phyloP scores from a whole-genome alignment of 2,329 filamentous ascomycete genomes.

The Leptodontidium sp. region DNA sequence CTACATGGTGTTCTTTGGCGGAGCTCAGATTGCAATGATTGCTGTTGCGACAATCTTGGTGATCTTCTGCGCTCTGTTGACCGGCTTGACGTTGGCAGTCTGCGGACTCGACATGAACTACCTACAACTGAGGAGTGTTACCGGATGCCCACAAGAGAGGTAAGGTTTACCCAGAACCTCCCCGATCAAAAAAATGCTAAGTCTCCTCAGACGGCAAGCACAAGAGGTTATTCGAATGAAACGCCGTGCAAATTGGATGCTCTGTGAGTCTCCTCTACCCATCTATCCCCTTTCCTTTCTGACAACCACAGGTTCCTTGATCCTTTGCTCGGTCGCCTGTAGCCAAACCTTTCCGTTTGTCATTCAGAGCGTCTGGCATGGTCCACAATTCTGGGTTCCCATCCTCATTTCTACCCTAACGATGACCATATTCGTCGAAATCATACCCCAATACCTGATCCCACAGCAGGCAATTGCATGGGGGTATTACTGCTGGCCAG shows the following conservation, averaged over 20 bases:
- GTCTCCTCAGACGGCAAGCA: slow-evolving; percentile 35
- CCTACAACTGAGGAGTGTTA: slow-evolving; percentile 37
- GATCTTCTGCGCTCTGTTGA: slow-evolving; percentile 35
- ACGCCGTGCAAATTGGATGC: slow-evolving; percentile 40
- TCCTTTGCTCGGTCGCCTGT: slow-evolving; percentile 40
- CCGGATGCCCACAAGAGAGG: slow-evolving; percentile 37
- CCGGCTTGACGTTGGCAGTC: slow-evolving; percentile 41
- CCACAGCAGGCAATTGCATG: slow-evolving; percentile 38
- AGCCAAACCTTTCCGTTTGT: slow-evolving; percentile 41
- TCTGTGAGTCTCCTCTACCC: slow-evolving; percentile 35
- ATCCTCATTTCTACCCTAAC: slow-evolving; percentile 40
- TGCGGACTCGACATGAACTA: slow-evolving; percentile 41
- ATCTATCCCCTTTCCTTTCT: neutral
- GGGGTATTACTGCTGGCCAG: slow-evolving; percentile 41
- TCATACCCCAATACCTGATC: slow-evolving; percentile 43
- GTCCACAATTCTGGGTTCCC: slow-evolving; percentile 33
- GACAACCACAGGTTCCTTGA: slow-evolving; percentile 38
- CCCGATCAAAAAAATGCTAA: slow-evolving; percentile 20
- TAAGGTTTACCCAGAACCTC: slow-evolving; percentile 12
- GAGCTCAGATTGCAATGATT: slow-evolving; percentile 28
- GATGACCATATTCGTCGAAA: slow-evolving; percentile 41
- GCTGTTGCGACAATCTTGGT: slow-evolving; percentile 33
- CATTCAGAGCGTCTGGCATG: slow-evolving; percentile 35
- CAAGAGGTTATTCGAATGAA: slow-evolving; percentile 36
- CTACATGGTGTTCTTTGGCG: slow-evolving; percentile 19